Evolutionary conservation across 1,284 basidiomycete species (phyloP).

Genomic region (Athelia psychrophila): DNA sequence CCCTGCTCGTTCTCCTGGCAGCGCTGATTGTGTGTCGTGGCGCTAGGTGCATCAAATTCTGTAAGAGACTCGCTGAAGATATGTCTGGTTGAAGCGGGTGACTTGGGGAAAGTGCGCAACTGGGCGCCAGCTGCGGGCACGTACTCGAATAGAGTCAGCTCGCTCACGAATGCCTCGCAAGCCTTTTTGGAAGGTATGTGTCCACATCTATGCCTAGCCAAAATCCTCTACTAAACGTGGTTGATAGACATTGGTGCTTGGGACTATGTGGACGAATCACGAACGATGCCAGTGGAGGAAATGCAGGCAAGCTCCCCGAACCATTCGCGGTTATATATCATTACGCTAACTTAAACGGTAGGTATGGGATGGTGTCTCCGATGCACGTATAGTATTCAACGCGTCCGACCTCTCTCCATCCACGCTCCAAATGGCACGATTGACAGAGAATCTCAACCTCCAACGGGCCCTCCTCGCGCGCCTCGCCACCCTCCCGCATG

Average conservation of each 20-base stretch:
- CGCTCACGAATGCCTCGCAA: slow-evolving; percentile 83
- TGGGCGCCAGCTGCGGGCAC: slow-evolving; percentile 61
- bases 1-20: slow-evolving; percentile 1
- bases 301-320: slow-evolving; percentile 62
- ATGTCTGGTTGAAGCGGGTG: slow-evolving; percentile 78
- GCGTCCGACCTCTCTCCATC: slow-evolving; percentile 45
- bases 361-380: slow-evolving; percentile 90
- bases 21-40: slow-evolving; percentile 1
- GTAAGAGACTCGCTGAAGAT: slow-evolving; percentile 54
- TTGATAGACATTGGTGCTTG: slow-evolving; percentile 78
- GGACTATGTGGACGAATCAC: slow-evolving; percentile 68
- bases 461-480: slow-evolving; percentile 76
- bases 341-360: slow-evolving; percentile 24
- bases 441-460: slow-evolving; percentile 90
- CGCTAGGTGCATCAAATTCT: slow-evolving; percentile 49
- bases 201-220: slow-evolving; percentile 1
- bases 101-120: slow-evolving; percentile 62
- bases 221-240: slow-evolving; percentile 1
- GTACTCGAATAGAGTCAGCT: slow-evolving; percentile 89
- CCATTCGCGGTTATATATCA: slow-evolving; percentile 3
- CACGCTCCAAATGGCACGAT: slow-evolving; percentile 64
- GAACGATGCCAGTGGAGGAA: slow-evolving; percentile 75
- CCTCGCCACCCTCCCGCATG: slow-evolving; percentile 39
- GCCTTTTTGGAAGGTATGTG: slow-evolving; percentile 72
- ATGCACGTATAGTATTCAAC: slow-evolving; percentile 74